phyloP scores from a whole-genome alignment of 2,329 filamentous ascomycete species.

The Alternaria gansuensis region DNA sequence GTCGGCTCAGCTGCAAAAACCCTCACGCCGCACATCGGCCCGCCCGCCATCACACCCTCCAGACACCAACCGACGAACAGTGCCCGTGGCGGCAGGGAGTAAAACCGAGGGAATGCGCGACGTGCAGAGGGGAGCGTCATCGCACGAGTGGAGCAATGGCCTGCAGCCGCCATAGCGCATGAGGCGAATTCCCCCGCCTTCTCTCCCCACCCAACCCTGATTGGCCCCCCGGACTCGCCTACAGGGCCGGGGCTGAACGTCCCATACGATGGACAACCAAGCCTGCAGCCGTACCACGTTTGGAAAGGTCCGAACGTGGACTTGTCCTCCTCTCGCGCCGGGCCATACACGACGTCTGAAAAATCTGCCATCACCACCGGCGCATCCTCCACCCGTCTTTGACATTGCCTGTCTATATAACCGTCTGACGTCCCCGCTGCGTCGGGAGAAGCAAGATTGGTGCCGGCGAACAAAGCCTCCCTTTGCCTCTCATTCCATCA shows the following conservation, averaged over 20 bases:
- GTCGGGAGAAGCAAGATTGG: slow-evolving; percentile 3
- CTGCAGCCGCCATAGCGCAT: slow-evolving; percentile 16
- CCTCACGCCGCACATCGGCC: slow-evolving; percentile 16
- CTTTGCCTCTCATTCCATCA: slow-evolving; percentile 16
- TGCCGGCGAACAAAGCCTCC: slow-evolving; percentile 3
- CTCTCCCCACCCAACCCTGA: slow-evolving; percentile 33
- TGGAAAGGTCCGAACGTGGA: slow-evolving; percentile 9
- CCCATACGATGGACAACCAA: slow-evolving; percentile 13
- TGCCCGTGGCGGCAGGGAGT: slow-evolving; percentile 10
- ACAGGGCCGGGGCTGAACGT: slow-evolving; percentile 14
- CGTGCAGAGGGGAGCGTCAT: slow-evolving; percentile 1
- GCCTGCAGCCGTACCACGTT: neutral
- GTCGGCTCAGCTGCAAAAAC: slow-evolving; percentile 25
- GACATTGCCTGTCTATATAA: slow-evolving; percentile 22
- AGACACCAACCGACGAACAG: slow-evolving; percentile 20
- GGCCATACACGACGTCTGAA: slow-evolving; percentile 18
- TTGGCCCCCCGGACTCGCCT: slow-evolving; percentile 35
- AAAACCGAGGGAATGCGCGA: slow-evolving; percentile 29
- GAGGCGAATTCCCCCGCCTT: slow-evolving; percentile 28
- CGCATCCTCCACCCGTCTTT: neutral
- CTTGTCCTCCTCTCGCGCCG: slow-evolving; percentile 2
- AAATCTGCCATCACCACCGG: slow-evolving; percentile 23
- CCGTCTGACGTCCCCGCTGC: neutral
- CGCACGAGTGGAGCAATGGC: neutral
- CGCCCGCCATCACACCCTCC: neutral